Base-by-base conservation (phyloP, 306 rosid species). In the Quercus wislizeni region DNA sequence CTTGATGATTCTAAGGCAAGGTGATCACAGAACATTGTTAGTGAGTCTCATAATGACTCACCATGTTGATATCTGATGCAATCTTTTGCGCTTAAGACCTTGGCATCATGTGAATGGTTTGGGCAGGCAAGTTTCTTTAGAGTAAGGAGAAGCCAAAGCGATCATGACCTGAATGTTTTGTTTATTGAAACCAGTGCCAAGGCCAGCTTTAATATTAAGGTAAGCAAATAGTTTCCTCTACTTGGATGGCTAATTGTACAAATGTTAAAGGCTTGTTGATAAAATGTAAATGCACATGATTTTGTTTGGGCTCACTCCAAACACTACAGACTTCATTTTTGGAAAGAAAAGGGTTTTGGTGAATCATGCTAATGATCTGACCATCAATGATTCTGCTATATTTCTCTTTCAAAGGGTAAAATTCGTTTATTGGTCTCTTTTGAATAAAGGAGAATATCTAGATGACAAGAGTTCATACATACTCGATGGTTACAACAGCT, bases 141-240 rank as follows among this genome's bases (percentile, higher is more conserved):
- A 91, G 89, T 97, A 93, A 83, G 98, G 88, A 65, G 98, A 93
- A 87, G 94, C 88, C 14, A 93, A 90, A 83, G 85, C 93, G 1
- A 38, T 75, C 91, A 87, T 35, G 97, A 90, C 68, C 86, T 91
- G 51, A 90, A 91, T 54, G 97, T 91, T 67, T 90, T 93, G 97
- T 91, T 88, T 57, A 93, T 93, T 49, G 98, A 93, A 86, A 93
- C 95, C 70, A 93, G 92, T 87, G 98, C 98, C 80, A 93, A 93
- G 83, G 97, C 97, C 75, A 94, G 97, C 43, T 93, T 93, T 79
- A 93, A 93, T 85, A 93, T 91, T 78, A 93, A 91, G 92, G 98
- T 93, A 81, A 71, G 19, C 73, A 3, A 18, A 35, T 33, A 19
- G 21, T 67, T 33, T 31, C 31, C 38, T 30, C 21, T 30, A 30